A percentile compares a stretch with the other conserved stretches of the same genome.
Conservation (phyloP, 495 filamentous ascomycete genomes). For the Diplogelasinospora grovesii region DNA sequence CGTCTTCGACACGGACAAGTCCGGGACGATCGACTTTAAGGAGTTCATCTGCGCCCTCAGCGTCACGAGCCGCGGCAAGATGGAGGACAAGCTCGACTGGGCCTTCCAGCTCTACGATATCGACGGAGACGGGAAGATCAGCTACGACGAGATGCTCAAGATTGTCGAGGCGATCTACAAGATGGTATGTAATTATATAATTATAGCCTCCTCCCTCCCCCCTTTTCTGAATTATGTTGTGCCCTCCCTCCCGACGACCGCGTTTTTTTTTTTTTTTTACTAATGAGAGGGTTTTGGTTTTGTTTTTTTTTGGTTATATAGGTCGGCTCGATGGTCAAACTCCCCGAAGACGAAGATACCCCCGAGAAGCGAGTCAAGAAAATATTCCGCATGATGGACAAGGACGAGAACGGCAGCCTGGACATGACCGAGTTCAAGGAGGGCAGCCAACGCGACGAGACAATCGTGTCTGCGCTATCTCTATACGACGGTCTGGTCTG, state of each 20-base stretch:
- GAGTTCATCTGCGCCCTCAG: slow-evolving; percentile 98
- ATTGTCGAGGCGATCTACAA: slow-evolving; percentile 99
- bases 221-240: no score
- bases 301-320: no score
- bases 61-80: slow-evolving; percentile 92
- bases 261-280: no score
- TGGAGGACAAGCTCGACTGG: slow-evolving; percentile 99
- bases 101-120: slow-evolving; percentile 99
- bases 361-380: slow-evolving; percentile 96
- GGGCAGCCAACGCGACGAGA: slow-evolving; percentile 96
- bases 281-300: no score
- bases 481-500: slow-evolving; percentile 93
- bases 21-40: slow-evolving; percentile 97
- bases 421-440: slow-evolving; percentile 98
- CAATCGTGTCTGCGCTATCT: slow-evolving; percentile 95
- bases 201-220: no score
- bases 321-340: slow-evolving; percentile 98
- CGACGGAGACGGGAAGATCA: slow-evolving; percentile 97
- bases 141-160: slow-evolving; percentile 96
- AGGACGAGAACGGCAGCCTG: slow-evolving; percentile 92
- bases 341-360: slow-evolving; percentile 97
- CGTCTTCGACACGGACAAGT: slow-evolving; percentile 96
- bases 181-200: slow-evolving; percentile 61
- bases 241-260: no score
- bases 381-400: slow-evolving; percentile 99